Evolutionary conservation across 2,329 filamentous ascomycete genomes (phyloP).

Genomic region (Paraphaeosphaeria minitans): DNA sequence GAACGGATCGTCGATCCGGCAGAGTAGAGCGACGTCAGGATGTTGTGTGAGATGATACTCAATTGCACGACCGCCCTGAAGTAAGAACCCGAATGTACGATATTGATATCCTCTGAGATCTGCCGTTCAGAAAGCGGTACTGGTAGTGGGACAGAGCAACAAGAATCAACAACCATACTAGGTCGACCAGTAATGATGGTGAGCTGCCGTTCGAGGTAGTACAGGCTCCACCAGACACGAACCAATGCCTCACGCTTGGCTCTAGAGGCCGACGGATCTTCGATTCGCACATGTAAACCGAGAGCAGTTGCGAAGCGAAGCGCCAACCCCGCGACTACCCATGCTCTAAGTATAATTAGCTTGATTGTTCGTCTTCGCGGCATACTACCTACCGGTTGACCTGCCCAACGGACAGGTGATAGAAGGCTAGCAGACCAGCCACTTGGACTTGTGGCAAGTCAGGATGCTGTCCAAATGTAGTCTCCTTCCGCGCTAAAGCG

Average conservation of each 20-base stretch:
- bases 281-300: constrained; percentile 48
- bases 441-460: constrained; percentile 49
- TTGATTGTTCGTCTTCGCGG: neutral
- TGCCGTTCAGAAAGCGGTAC: constrained; percentile 29
- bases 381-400: constrained; percentile 46
- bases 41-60: constrained; percentile 40
- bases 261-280: constrained; percentile 34
- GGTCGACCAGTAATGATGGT: constrained; percentile 49
- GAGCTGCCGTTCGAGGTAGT: constrained; percentile 47
- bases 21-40: constrained; percentile 46
- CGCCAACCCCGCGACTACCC: constrained; percentile 44
- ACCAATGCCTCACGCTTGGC: constrained; percentile 44
- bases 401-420: constrained; percentile 48
- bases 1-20: constrained; percentile 38
- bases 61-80: constrained; percentile 36
- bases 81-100: constrained; percentile 27
- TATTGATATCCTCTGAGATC: constrained; percentile 17
- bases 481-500: constrained; percentile 36
- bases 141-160: constrained; percentile 45
- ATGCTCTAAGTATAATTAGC: constrained; percentile 38
- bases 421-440: constrained; percentile 46
- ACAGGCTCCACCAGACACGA: constrained; percentile 51
- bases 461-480: constrained; percentile 38
- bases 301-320: constrained; percentile 45
- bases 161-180: constrained; percentile 42